These are phyloP conservation scores for Candida chauliodis DNA, from an alignment of 805 yeast genomes.

Conservation along the genomic window DNA sequence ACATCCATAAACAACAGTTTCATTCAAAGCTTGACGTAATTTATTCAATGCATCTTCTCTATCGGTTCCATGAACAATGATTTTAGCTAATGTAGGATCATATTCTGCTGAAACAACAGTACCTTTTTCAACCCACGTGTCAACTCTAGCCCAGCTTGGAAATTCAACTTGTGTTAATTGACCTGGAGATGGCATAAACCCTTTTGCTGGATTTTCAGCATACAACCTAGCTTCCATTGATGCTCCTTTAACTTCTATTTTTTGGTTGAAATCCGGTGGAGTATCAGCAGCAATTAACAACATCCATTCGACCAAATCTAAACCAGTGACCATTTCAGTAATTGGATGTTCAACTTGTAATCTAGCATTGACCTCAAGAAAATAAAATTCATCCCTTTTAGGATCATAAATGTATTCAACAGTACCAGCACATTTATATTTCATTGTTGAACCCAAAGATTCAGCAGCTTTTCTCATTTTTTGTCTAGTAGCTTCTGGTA, in stretches of 20 bases:
- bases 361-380: constrained; percentile 93
- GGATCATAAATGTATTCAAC: constrained; percentile 94
- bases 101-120: constrained; percentile 86
- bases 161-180: constrained; percentile 79
- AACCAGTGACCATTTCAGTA: constrained; percentile 91
- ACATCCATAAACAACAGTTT: constrained; percentile 86
- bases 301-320: constrained; percentile 98
- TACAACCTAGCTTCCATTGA: constrained; percentile 96
- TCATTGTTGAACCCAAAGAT: constrained; percentile 73
- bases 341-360: constrained; percentile 97
- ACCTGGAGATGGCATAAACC: constrained; percentile 95
- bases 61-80: constrained; percentile 89
- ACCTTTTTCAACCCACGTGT: constrained; percentile 91
- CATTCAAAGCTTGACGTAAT: constrained; percentile 75
- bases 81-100: constrained; percentile 95
- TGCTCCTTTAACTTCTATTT: constrained; percentile 70
- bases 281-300: constrained; percentile 82
- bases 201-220: constrained; percentile 96
- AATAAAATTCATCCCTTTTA: constrained; percentile 82
- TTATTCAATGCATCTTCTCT: constrained; percentile 79
- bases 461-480: constrained; percentile 82
- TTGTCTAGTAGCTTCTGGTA: constrained; percentile 74
- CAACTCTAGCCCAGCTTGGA: constrained; percentile 91
- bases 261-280: constrained; percentile 71
- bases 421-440: constrained; percentile 96